Percentiles rank a stretch among this genome's conserved stretches.
phyloP scores from a whole-genome alignment of 1,284 basidiomycete species.

The Macrocystidia cucumis region DNA sequence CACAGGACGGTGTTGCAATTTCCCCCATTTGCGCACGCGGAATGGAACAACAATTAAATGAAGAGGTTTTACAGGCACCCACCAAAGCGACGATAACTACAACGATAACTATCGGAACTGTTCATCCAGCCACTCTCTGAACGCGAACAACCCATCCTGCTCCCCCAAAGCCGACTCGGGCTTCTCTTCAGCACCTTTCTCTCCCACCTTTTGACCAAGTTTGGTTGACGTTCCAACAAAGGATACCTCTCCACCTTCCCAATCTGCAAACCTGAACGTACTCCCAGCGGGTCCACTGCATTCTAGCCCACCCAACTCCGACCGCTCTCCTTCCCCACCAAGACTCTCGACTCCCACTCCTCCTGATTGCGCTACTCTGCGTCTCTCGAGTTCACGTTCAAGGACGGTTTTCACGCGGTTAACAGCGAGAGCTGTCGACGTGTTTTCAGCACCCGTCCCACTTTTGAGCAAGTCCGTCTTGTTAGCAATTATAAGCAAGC shows the following conservation, averaged over 20 bases:
- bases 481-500: slow-evolving; percentile 62
- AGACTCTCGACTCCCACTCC: slow-evolving; percentile 66
- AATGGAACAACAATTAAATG: too few relatives aligned
- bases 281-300: slow-evolving; percentile 40
- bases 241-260: slow-evolving; percentile 71
- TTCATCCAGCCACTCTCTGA: slow-evolving; percentile 46
- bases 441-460: slow-evolving; percentile 31
- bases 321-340: slow-evolving; percentile 51
- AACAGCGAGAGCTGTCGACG: slow-evolving; percentile 45
- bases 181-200: slow-evolving; percentile 28
- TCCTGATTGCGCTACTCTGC: slow-evolving; percentile 50
- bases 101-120: too few relatives aligned
- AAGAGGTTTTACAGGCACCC: too few relatives aligned
- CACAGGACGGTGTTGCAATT: too few relatives aligned
- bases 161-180: too few relatives aligned
- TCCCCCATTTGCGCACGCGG: too few relatives aligned
- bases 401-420: slow-evolving; percentile 66
- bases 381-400: slow-evolving; percentile 75
- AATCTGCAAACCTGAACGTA: slow-evolving; percentile 61
- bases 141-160: slow-evolving; percentile 31
- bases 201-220: too few relatives aligned
- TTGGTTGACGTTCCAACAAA: slow-evolving; percentile 55
- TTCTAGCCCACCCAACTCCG: slow-evolving; percentile 59
- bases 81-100: too few relatives aligned
- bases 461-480: slow-evolving; percentile 63